A percentile compares a stretch with the other conserved stretches of the same genome.
phyloP scores from a whole-genome alignment of 163 green algal species.

The Coccomyxa subellipsoidea region DNA sequence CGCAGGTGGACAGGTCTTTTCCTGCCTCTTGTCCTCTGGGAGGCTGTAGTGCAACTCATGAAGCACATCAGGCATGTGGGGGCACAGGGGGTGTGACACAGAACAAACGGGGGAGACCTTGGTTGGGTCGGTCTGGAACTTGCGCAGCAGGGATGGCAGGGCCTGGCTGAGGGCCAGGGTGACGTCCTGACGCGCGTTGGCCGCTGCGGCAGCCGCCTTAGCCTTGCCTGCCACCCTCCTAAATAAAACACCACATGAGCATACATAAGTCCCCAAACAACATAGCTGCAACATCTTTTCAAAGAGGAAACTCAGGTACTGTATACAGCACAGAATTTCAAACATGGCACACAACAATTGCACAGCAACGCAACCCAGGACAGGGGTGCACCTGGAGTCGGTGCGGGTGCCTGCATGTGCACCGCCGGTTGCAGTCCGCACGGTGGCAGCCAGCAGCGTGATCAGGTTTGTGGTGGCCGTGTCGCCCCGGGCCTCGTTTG shows the following conservation, averaged over 20 bases:
- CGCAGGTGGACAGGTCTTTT: too few species aligned
- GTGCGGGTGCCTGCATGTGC: background rate
- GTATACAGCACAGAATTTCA: too few species aligned
- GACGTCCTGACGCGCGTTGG: constrained; percentile 41
- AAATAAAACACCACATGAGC: background rate
- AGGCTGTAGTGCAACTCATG: too few species aligned
- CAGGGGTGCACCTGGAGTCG: background rate
- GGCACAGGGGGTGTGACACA: background rate
- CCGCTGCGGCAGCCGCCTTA: constrained; percentile 11
- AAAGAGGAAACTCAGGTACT: too few species aligned
- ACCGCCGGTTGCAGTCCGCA: constrained; percentile 18
- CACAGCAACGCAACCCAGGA: too few species aligned
- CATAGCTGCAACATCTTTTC: too few species aligned
- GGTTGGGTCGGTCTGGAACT: constrained; percentile 36
- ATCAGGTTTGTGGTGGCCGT: constrained; percentile 39
- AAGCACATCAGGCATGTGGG: too few species aligned
- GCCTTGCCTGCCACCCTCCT: constrained; percentile 24
- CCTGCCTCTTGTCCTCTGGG: too few species aligned
- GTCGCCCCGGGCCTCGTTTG: constrained; percentile 30
- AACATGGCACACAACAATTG: too few species aligned
- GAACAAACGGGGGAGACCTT: constrained; percentile 19
- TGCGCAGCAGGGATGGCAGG: constrained; percentile 45
- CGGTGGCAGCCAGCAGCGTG: constrained; percentile 28
- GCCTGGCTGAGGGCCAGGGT: constrained; percentile 45
- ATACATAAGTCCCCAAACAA: too few species aligned